Base-by-base conservation (phyloP, 192 early-diverging fungal genomes). In the Martensiomyces pterosporus region DNA sequence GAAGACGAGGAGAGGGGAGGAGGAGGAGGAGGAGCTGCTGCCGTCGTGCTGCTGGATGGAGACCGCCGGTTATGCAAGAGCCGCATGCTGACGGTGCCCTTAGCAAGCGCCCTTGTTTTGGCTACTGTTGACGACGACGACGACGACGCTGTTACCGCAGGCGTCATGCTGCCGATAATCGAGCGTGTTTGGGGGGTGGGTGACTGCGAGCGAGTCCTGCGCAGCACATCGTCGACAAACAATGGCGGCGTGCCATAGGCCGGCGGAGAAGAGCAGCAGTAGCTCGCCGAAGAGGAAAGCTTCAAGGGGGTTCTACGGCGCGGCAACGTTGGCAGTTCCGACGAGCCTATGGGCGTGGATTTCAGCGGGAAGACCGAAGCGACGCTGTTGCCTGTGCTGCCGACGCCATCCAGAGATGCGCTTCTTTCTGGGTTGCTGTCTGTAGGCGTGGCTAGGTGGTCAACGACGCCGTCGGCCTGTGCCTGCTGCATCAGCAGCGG, bases 391-490 rank as follows among this genome's bases (percentile, higher is more conserved):
- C 3, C 10, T 9, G 23, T 24, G 15, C 10, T 33, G 21, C 33
- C n/a, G 34, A 29, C 17, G 22, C 37, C 47, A 32, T 55, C 53
- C 21, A 52, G 34, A 15, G 61, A 56, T 18, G 33, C 42, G 49
- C 41, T 57, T 13, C 47, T 25, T 18, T 47, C 48, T 21, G 49
- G 35, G 37, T 47, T 64, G 49, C 53, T 64, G 53, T 64, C 61
- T 24, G 61, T 47, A 1, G 60, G 60, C 3, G 60, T 64, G 25
- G 47, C 52, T 15, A 55, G 27, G 18, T 39, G 43, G 27, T 41
- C 47, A 9, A 36, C 18, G 22, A 3, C 47, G 6, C 47, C 12
- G 13, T 8, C 9, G 9, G 33, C 4, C 9, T 37, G 16, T n/a
- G 36, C 37, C 15, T 50, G 36, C 24, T 37, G 18, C 51, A 39